Evolutionary conservation across 495 filamentous ascomycete genomes (phyloP).

Genomic region (Chlorociboria aeruginascens): DNA sequence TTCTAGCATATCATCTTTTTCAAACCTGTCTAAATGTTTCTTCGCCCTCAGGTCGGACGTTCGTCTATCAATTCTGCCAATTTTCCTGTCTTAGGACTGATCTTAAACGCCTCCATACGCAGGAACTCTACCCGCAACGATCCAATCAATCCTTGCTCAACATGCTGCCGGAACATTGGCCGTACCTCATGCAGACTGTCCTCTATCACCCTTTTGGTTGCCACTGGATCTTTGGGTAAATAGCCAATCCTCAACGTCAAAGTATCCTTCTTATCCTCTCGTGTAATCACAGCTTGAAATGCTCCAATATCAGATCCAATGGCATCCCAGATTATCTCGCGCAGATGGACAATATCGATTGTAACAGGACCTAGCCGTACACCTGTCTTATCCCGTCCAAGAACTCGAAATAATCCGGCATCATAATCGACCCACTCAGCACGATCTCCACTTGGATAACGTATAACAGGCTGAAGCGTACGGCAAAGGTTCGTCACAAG

Average conservation of each 20-base stretch:
- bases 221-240: background rate
- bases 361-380: background rate
- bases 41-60: no score
- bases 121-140: background rate
- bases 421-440: background rate
- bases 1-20: no score
- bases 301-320: background rate
- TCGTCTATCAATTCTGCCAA: background rate
- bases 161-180: background rate
- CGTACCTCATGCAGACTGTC: background rate
- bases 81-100: background rate
- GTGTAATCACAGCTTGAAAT: background rate
- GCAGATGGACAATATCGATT: background rate
- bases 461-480: background rate
- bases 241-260: background rate
- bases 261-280: background rate
- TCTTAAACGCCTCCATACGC: background rate
- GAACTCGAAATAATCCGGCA: background rate
- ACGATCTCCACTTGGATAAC: background rate
- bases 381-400: background rate
- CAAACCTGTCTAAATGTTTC: no score
- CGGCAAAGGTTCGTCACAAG: background rate
- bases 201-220: background rate
- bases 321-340: background rate
- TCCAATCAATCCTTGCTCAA: background rate